Base-by-base conservation (phyloP, 2,329 filamentous ascomycete genomes). In the Xylaria sp. region DNA sequence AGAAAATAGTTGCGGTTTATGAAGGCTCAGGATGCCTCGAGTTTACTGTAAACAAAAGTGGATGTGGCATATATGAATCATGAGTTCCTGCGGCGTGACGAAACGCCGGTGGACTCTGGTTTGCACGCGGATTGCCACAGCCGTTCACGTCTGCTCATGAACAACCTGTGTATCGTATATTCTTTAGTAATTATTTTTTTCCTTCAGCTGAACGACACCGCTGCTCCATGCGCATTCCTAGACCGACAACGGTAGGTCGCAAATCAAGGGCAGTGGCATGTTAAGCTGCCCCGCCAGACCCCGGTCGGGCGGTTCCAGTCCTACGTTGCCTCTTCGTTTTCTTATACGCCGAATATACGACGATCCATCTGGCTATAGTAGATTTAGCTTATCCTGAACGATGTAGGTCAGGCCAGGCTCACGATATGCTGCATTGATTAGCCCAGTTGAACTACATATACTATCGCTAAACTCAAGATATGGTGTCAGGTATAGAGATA, bases 51-150 rank as follows among this genome's bases (percentile, higher is more conserved):
- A n/a, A 32, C 23, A 66, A 66, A 65, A 51, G 32, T 15, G 56
- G 39, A 65, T 37, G 18, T 44, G 32, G 41, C 60, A 56, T 28
- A n/a, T 44, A 65, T 37, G 52, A 39, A 46, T 58, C 48, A 52
- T 28, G 66, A 61, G 59, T 18, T 60, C n/a, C 23, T 48, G 51
- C 41, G 25, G 48, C 34, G 20, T 39, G 54, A 37, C 56, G 32
- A 9, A 8, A 7, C 20, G 12, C 13, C 25, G n/a, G 20, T 18
- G 41, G 6, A n/a, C 2, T 32, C 37, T 44, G 44, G 55, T 57
- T 44, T 28, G 23, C 25, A n/a, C 25, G 13, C 25, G 13, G 12
- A 12, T 12, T 50, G 2, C 10, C 12, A 8, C 23, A 23, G 20
- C 20, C 10, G 34, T n/a, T 28, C 37, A 18, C 20, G 37, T 57